Percentiles rank a stretch among this genome's conserved stretches.
Conservation (phyloP, 192 early-diverging fungal genomes). For the Coemansia sp. region DNA sequence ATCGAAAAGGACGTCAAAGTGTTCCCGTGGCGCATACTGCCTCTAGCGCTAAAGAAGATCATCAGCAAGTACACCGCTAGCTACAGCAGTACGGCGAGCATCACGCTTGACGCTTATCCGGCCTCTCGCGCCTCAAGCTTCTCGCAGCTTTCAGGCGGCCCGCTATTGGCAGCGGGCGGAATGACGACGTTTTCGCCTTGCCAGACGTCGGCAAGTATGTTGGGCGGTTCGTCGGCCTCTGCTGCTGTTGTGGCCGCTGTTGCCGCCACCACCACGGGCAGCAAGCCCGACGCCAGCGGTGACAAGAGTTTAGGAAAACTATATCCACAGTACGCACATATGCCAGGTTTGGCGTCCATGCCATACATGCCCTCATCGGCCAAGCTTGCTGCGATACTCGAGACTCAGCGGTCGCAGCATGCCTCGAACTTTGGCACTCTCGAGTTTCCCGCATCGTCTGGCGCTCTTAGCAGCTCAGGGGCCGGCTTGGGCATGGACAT, state of each 20-base stretch:
- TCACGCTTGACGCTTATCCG: constrained; percentile 25
- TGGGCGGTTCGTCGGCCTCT: constrained; percentile 22
- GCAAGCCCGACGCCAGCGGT: not conserved
- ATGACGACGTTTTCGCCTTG: constrained; percentile 27
- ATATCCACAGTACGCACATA: not conserved
- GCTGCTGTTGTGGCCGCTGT: constrained; percentile 29
- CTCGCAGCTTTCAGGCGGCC: constrained; percentile 20
- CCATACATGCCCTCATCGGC: constrained; percentile 13
- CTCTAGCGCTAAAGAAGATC: constrained; percentile 72
- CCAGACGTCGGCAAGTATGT: constrained; percentile 6
- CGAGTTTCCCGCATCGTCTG: not conserved
- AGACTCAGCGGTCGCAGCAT: constrained; percentile 5
- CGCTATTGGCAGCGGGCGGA: constrained; percentile 22
- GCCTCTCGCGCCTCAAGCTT: constrained; percentile 17
- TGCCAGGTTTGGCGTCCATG: constrained; percentile 7
- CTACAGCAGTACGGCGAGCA: constrained; percentile 37
- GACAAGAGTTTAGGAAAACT: not conserved
- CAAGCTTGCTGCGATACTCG: constrained; percentile 17
- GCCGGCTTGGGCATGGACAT: not conserved
- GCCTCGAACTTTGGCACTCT: constrained; percentile 1
- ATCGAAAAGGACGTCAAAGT: constrained; percentile 90
- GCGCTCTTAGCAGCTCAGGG: not conserved
- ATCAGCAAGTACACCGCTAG: constrained; percentile 67
- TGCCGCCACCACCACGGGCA: not conserved
- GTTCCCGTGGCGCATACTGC: constrained; percentile 73